Percentiles rank a stretch among this genome's conserved stretches.
Evolutionary conservation across 805 yeast species (phyloP).

Genomic region (Torulaspora maleeae): DNA sequence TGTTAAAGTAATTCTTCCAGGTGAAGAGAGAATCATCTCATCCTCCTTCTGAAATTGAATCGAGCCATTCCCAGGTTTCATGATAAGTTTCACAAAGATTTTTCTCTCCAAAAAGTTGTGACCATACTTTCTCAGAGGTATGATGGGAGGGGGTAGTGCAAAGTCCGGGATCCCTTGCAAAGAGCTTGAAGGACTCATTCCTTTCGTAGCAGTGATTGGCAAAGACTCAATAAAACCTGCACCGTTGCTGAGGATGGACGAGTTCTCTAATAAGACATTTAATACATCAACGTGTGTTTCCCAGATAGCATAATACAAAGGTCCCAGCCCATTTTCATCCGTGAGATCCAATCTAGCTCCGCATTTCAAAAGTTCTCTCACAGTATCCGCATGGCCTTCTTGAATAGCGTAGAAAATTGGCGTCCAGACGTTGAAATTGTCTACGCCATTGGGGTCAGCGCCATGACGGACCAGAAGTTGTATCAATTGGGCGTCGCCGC

Average conservation of each 20-base stretch:
- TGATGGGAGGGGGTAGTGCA: conserved; percentile 90
- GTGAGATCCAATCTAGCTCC: conserved; percentile 66
- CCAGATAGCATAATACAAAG: conserved; percentile 85
- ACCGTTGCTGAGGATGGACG: conserved; percentile 5
- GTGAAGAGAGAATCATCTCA: conserved; percentile 42
- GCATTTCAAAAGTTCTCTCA: conserved; percentile 60
- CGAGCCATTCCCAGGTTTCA: conserved; percentile 48
- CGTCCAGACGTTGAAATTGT: conserved; percentile 88
- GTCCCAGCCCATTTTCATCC: conserved; percentile 78
- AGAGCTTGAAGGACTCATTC: conserved; percentile 14
- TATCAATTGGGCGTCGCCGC: conserved; percentile 61
- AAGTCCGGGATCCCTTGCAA: conserved; percentile 81
- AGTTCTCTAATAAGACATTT: conserved; percentile 52
- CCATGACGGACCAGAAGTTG: conserved; percentile 66
- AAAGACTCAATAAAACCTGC: background rate
- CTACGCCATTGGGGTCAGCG: conserved; percentile 70
- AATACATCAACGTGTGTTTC: conserved; percentile 87
- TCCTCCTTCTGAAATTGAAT: conserved; percentile 45
- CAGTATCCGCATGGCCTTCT: conserved; percentile 72
- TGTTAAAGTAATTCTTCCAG: conserved; percentile 80
- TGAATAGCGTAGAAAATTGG: conserved; percentile 87
- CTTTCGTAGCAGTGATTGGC: background rate
- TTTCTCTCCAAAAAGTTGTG: conserved; percentile 92
- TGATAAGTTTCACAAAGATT: conserved; percentile 72
- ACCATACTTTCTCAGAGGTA: conserved; percentile 90